A percentile compares a stretch with the other conserved stretches of the same genome.
These are phyloP conservation scores for Aspergillus sp. DNA, from an alignment of 2,329 filamentous ascomycete genomes.

Conservation along the genomic window DNA sequence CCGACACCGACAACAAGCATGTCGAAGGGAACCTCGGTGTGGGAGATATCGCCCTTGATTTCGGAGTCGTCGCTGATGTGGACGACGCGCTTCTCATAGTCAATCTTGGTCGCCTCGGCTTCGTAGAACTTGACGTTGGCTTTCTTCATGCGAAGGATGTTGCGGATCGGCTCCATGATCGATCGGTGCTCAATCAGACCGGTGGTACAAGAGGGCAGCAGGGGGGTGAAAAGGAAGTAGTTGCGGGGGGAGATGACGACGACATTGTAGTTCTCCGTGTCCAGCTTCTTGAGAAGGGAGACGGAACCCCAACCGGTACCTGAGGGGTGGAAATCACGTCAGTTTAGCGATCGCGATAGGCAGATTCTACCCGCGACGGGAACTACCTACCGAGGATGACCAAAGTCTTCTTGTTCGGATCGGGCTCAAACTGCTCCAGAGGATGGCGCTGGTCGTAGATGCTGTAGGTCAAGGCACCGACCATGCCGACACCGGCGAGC, in stretches of 20 bases:
- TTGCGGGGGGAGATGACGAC: conserved; percentile 96
- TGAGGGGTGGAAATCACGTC: conserved; percentile 34
- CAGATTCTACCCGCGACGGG: conserved; percentile 4
- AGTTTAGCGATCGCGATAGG: background rate
- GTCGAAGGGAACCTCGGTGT: conserved; percentile 93
- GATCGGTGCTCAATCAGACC: conserved; percentile 97
- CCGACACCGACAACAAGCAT: conserved; percentile 97
- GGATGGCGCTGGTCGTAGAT: conserved; percentile 83
- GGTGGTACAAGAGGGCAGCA: conserved; percentile 95
- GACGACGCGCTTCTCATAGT: conserved; percentile 84
- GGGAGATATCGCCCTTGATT: conserved; percentile 75
- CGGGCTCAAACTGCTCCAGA: conserved; percentile 70
- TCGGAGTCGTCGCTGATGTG: conserved; percentile 90
- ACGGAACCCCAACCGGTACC: conserved; percentile 96
- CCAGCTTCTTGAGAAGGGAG: conserved; percentile 95
- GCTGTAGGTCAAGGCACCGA: conserved; percentile 72
- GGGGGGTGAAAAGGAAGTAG: conserved; percentile 98
- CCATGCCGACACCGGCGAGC: conserved; percentile 65
- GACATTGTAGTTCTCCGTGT: conserved; percentile 99
- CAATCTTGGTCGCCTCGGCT: conserved; percentile 93
- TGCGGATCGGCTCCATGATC: conserved; percentile 98
- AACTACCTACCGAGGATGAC: conserved; percentile 76
- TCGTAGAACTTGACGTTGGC: conserved; percentile 95
- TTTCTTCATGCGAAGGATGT: conserved; percentile 93
- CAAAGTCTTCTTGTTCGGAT: conserved; percentile 92